phyloP scores from a whole-genome alignment of 208 protist genomes.

The Jaenimonas drosophilae region DNA sequence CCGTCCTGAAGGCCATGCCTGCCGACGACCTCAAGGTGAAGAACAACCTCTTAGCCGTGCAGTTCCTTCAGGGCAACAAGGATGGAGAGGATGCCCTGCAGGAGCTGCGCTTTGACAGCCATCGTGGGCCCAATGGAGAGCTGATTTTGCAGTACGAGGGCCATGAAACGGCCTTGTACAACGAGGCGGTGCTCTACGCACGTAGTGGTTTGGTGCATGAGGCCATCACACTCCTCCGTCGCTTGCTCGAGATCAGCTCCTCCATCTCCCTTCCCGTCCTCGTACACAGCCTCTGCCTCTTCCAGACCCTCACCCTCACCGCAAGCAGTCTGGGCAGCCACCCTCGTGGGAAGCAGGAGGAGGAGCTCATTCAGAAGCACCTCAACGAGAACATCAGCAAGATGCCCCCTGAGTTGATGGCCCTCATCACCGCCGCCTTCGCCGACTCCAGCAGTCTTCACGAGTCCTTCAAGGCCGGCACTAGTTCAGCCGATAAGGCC shows the following conservation, averaged over 20 bases:
- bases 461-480: conserved; percentile 44
- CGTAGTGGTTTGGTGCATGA: conserved; percentile 51
- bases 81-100: conserved; percentile 39
- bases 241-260: conserved; percentile 43
- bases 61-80: conserved; percentile 46
- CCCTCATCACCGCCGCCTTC: conserved; percentile 48
- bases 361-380: conserved; percentile 69
- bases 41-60: conserved; percentile 71
- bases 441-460: conserved; percentile 67
- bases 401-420: conserved; percentile 31
- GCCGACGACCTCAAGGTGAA: conserved; percentile 71
- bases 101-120: conserved; percentile 12
- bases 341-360: conserved; percentile 50
- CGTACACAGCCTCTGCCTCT: conserved; percentile 54
- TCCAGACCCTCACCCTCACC: conserved; percentile 69
- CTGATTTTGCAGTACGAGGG: conserved; percentile 67
- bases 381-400: conserved; percentile 31
- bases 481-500: conserved; percentile 28
- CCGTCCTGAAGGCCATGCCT: conserved; percentile 40
- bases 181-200: conserved; percentile 60
- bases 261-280: conserved; percentile 41
- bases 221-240: conserved; percentile 51
- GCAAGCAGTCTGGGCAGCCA: conserved; percentile 16
- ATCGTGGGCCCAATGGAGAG: conserved; percentile 13
- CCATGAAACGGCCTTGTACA: conserved; percentile 71